These are phyloP conservation scores for Phylloporus scabripes DNA, from an alignment of 768 basidiomycete species.

Conservation along the genomic window DNA sequence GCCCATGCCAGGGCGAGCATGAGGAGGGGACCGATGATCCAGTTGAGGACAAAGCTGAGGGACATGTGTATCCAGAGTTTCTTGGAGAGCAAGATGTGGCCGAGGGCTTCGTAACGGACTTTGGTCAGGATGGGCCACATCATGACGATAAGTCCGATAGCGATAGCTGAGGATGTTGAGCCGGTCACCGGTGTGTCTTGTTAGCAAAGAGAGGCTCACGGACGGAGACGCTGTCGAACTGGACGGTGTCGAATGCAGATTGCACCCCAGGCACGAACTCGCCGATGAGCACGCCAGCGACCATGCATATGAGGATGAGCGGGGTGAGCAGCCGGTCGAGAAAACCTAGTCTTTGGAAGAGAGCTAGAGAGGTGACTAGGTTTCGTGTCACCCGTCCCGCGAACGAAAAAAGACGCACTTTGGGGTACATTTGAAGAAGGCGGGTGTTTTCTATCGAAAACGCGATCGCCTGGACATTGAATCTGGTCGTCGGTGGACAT, in stretches of 20 bases:
- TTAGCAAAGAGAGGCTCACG: constrained; percentile 44
- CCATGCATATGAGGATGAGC: constrained; percentile 66
- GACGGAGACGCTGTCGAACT: constrained; percentile 66
- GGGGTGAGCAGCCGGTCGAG: constrained; percentile 61
- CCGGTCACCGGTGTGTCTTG: not conserved
- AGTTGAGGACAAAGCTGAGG: constrained; percentile 68
- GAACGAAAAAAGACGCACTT: constrained; percentile 1
- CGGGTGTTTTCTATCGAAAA: not conserved
- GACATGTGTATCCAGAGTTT: constrained; percentile 62
- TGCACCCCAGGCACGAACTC: constrained; percentile 58
- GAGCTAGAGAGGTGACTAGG: constrained; percentile 17
- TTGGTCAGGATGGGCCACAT: constrained; percentile 82
- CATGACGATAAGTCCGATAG: constrained; percentile 77
- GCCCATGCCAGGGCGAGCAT: constrained; percentile 89
- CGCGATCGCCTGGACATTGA: too few species aligned
- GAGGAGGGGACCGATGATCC: constrained; percentile 74
- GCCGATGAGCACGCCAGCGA: constrained; percentile 70
- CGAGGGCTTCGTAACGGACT: constrained; percentile 72
- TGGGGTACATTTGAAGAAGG: not conserved
- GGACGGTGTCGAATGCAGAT: constrained; percentile 54
- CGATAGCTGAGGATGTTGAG: constrained; percentile 50
- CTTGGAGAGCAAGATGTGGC: constrained; percentile 45
- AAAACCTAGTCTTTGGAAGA: constrained; percentile 41
- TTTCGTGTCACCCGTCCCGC: not conserved
- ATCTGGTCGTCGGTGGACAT: not conserved